Conservation (phyloP, 768 basidiomycete genomes). For the Mycena vulgaris region DNA sequence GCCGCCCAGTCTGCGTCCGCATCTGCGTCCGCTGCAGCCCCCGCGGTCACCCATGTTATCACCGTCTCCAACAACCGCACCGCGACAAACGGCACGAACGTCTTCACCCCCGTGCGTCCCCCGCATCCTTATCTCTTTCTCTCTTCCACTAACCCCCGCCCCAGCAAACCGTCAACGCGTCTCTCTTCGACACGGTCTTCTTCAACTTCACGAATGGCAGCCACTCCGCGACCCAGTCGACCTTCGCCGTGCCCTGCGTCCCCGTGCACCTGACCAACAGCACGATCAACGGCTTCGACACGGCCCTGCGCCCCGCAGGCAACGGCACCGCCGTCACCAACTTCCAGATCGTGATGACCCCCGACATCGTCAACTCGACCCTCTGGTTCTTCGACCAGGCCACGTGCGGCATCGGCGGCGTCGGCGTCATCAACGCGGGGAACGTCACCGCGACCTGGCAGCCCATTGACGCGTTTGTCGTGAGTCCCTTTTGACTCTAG, state of each 20-base stretch:
- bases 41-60: slow-evolving; percentile 32
- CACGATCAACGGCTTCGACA: slow-evolving; percentile 73
- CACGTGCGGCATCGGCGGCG: slow-evolving; percentile 70
- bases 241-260: slow-evolving; percentile 69
- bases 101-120: slow-evolving; percentile 32
- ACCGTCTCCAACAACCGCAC: slow-evolving; percentile 36
- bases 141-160: not conserved
- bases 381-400: slow-evolving; percentile 75
- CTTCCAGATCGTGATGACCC: slow-evolving; percentile 60
- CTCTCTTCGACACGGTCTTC: slow-evolving; percentile 62
- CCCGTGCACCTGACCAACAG: slow-evolving; percentile 62
- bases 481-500: slow-evolving; percentile 43
- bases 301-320: slow-evolving; percentile 63
- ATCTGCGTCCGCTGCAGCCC: too few species aligned
- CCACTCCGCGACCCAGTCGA: slow-evolving; percentile 71
- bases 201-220: slow-evolving; percentile 74
- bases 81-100: slow-evolving; percentile 30
- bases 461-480: slow-evolving; percentile 62
- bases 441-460: slow-evolving; percentile 53
- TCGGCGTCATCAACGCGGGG: slow-evolving; percentile 74
- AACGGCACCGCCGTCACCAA: slow-evolving; percentile 64
- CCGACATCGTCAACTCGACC: slow-evolving; percentile 58
- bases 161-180: slow-evolving; percentile 56
- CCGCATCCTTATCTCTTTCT: not conserved
- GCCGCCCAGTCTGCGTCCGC: slow-evolving; percentile 28